phyloP scores from a whole-genome alignment of 2,329 filamentous ascomycete genomes.

The Botrytis fabae region DNA sequence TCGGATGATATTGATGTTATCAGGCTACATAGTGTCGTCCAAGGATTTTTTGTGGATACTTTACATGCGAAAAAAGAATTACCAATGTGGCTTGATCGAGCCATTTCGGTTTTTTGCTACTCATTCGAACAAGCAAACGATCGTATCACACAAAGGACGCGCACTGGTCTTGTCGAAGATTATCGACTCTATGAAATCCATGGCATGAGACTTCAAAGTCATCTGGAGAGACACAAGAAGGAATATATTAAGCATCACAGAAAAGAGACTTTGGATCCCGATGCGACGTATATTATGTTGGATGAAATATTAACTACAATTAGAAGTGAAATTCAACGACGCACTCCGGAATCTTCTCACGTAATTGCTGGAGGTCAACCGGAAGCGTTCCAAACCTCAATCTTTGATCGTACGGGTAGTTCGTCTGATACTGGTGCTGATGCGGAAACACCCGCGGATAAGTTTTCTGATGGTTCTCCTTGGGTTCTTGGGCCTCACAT shows the following conservation, averaged over 20 bases:
- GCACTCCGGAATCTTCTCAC: constrained; percentile 46
- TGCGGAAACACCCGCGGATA: constrained; percentile 44
- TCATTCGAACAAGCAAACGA: constrained; percentile 50
- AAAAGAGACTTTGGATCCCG: constrained; percentile 29
- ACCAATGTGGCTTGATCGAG: constrained; percentile 51
- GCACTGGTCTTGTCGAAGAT: constrained; percentile 52
- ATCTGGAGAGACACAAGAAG: constrained; percentile 46
- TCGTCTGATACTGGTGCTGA: constrained; percentile 47
- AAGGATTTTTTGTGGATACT: constrained; percentile 53
- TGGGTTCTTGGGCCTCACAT: constrained; percentile 34
- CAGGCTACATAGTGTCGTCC: constrained; percentile 53
- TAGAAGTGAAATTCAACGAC: constrained; percentile 46
- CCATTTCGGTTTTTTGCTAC: constrained; percentile 50
- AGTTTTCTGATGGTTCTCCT: constrained; percentile 34
- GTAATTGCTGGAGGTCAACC: constrained; percentile 43
- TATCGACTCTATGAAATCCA: constrained; percentile 55
- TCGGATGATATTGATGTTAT: constrained; percentile 52
- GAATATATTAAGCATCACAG: constrained; percentile 33
- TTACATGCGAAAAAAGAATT: constrained; percentile 45
- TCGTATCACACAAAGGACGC: constrained; percentile 46
- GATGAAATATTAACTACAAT: constrained; percentile 44
- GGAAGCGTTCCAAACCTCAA: constrained; percentile 44
- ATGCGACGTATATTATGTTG: constrained; percentile 42
- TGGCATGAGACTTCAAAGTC: constrained; percentile 48
- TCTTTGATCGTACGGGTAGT: constrained; percentile 53